A percentile compares a stretch with the other conserved stretches of the same genome.
Evolutionary conservation across 2,329 filamentous ascomycete genomes (phyloP).

Genomic region (Keithomyces neogunnii): DNA sequence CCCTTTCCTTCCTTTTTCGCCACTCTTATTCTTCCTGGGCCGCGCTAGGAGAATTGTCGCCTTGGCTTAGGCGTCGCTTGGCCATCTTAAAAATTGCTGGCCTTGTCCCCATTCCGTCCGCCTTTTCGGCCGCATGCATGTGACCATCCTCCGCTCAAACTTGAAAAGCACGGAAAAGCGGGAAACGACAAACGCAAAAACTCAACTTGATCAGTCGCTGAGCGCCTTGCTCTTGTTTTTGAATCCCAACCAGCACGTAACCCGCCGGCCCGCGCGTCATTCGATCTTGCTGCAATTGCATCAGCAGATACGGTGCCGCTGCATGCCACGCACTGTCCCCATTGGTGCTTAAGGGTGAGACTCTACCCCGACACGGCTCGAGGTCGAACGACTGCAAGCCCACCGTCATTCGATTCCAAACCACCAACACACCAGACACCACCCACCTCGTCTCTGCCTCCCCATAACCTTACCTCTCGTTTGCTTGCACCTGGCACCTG

Average conservation of each 20-base stretch:
- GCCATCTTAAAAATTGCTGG: too few relatives aligned
- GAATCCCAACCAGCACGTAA: not conserved
- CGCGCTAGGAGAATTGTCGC: too few relatives aligned
- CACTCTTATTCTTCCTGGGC: too few relatives aligned
- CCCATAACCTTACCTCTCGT: not conserved
- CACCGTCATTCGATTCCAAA: slow-evolving; percentile 8
- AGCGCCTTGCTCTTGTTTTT: not conserved
- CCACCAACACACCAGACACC: not conserved
- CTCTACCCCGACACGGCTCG: slow-evolving; percentile 5
- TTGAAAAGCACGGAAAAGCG: not conserved
- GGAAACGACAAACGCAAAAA: not conserved
- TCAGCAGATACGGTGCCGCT: slow-evolving; percentile 2
- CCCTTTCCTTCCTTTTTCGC: too few relatives aligned
- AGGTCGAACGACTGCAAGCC: slow-evolving; percentile 6
- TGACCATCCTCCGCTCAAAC: too few relatives aligned
- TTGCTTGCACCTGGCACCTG: slow-evolving; percentile 1
- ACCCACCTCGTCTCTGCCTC: slow-evolving; percentile 1
- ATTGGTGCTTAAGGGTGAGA: slow-evolving; percentile 4
- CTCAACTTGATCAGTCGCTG: not conserved
- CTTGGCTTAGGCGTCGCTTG: too few relatives aligned
- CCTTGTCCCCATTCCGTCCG: too few relatives aligned
- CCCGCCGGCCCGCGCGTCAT: not conserved
- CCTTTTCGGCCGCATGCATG: too few relatives aligned
- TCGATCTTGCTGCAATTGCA: slow-evolving; percentile 3
- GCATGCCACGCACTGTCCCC: not conserved